Base-by-base conservation (phyloP, 768 basidiomycete species). In the Chalciporus piperatus region DNA sequence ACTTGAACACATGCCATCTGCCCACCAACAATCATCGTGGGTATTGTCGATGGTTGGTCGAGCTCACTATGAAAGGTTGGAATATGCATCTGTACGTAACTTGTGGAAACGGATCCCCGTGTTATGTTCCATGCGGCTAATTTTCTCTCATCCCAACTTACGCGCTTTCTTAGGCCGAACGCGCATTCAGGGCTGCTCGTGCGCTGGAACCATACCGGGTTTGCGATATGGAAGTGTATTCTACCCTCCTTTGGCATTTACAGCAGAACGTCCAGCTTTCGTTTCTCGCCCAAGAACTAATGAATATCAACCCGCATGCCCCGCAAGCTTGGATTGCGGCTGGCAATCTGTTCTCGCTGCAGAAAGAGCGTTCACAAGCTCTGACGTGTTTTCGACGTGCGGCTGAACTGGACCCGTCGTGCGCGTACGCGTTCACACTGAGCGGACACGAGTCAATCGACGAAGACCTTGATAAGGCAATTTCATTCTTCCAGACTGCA, bases 391-490 rank as follows among this genome's bases (percentile, higher is more conserved):
- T 99, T 74, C 80, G 85, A 52, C 85, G 97, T 45, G 97, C 97
- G 39, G 82, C 84, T 19, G 87, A 95, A 69, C 70, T 98, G 67
- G 92, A 93, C 68, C 86, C 92, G 16, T 78, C 82, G 17, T 95
- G 90, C 70, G 93, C 94, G 60, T 98, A 98, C 70, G 93, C 94
- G 58, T 96, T 90, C 74, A 97, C 94, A 20, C 76, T 99, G 53
- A 93, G 92, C 63, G 97, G 97, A 45, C 95, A 98, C 70, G 97
- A 99, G 77, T 90, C 87, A 27, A 84, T 98, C 61, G 90, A 98
- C 71, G 96, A 98, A 62, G 93, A 98, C 75, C 76, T 92, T 58
- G 91, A 96, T 62, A 85, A 87, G 70, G 94, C 95, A 33, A 84
- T 95, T 58, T 83, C 80, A 54, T 95, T 91, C 75, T 99, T 95